Percentiles rank a stretch among this genome's conserved stretches.
Evolutionary conservation across 495 filamentous ascomycete species (phyloP).

Genomic region (Jackrogersella minutella): DNA sequence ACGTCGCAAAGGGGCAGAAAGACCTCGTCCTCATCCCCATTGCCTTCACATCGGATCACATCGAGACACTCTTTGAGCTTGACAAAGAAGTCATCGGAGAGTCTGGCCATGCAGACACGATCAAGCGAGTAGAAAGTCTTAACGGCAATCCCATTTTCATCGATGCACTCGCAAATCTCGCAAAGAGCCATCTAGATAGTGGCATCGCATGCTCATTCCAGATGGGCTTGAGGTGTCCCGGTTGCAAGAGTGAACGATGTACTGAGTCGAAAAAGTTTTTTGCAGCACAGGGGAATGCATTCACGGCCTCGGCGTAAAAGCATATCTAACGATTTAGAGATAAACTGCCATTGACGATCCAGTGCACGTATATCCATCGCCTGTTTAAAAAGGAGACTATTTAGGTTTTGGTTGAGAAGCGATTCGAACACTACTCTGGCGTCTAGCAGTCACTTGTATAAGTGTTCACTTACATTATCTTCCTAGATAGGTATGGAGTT

Average conservation of each 20-base stretch:
- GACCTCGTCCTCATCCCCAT: conserved; percentile 94
- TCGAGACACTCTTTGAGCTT: conserved; percentile 95
- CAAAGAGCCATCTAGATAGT: conserved; percentile 76
- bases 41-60: conserved; percentile 98
- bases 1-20: conserved; percentile 88
- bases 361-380: background rate
- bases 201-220: conserved; percentile 74
- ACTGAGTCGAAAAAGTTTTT: conserved; percentile 93
- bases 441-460: background rate
- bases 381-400: background rate
- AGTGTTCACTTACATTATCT: background rate
- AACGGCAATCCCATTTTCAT: conserved; percentile 95
- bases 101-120: conserved; percentile 74
- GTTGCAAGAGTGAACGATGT: conserved; percentile 91
- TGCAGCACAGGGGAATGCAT: conserved; percentile 58
- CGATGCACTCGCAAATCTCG: conserved; percentile 85
- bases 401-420: background rate
- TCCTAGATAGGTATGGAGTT: background rate
- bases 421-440: background rate
- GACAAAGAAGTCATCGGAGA: conserved; percentile 96
- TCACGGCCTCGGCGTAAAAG: conserved; percentile 31
- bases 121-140: conserved; percentile 91
- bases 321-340: background rate
- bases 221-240: conserved; percentile 92
- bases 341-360: background rate